Conservation (phyloP, 805 yeast genomes). For the Yarrowia sp. region DNA sequence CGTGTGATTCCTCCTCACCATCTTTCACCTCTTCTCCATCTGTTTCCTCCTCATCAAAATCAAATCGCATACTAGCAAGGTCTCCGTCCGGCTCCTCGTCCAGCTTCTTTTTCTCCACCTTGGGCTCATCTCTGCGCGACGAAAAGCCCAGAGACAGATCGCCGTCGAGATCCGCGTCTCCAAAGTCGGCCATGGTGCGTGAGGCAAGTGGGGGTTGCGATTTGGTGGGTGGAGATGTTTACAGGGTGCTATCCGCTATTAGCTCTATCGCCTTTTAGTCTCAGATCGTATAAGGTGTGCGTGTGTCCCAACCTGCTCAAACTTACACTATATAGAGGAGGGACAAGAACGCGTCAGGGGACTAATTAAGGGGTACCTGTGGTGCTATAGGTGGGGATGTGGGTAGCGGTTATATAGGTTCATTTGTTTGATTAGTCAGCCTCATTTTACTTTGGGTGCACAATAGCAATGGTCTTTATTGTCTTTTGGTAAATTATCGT, state of each 20-base stretch:
- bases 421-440: no score
- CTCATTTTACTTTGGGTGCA: no score
- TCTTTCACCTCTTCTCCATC: not conserved
- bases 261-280: not conserved
- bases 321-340: not conserved
- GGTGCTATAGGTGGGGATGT: no score
- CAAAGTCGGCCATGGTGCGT: slow-evolving; percentile 28
- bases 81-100: slow-evolving; percentile 33
- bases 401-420: no score
- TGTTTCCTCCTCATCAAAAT: slow-evolving; percentile 11
- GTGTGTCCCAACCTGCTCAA: not conserved
- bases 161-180: slow-evolving; percentile 35
- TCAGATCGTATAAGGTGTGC: no score
- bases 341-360: no score
- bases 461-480: no score
- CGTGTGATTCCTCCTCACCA: not conserved
- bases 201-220: no score
- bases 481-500: no score
- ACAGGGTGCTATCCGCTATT: not conserved
- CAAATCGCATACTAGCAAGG: slow-evolving; percentile 36
- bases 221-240: no score
- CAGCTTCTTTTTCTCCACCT: slow-evolving; percentile 22
- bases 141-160: slow-evolving; percentile 22
- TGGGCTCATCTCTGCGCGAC: slow-evolving; percentile 5
- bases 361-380: no score